These are phyloP conservation scores for Chamaecyparis obtusa DNA, from an alignment of 75 land plant genomes.

Conservation along the genomic window DNA sequence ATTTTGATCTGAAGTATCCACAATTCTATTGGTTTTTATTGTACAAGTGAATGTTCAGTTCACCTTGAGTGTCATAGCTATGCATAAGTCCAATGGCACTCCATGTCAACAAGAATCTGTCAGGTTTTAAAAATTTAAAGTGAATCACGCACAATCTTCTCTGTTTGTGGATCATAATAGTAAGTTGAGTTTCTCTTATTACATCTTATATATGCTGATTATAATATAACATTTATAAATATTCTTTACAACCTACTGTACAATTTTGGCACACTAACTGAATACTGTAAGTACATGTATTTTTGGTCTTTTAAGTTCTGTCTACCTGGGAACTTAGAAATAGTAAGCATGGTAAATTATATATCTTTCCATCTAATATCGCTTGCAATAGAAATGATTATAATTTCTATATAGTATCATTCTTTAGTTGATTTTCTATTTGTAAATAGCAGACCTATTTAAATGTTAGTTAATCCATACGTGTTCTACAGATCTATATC, in stretches of 20 bases:
- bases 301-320: neutral
- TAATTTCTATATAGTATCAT: neutral
- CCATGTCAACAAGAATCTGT: no score
- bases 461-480: neutral
- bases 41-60: no score
- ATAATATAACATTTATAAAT: neutral
- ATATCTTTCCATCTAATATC: neutral
- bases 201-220: neutral
- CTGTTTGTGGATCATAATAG: neutral
- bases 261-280: neutral
- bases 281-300: neutral
- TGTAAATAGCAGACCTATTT: neutral
- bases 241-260: neutral
- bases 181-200: neutral
- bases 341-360: neutral
- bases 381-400: neutral
- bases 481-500: neutral
- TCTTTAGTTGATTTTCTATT: neutral
- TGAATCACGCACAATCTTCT: no score
- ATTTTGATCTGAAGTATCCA: no score
- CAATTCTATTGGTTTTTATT: no score
- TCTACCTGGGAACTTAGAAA: neutral
- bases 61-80: no score
- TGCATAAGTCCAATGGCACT: no score
- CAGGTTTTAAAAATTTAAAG: no score